Evolutionary conservation across 345 rosid species (phyloP).

Genomic region (Noccaea caerulescens): DNA sequence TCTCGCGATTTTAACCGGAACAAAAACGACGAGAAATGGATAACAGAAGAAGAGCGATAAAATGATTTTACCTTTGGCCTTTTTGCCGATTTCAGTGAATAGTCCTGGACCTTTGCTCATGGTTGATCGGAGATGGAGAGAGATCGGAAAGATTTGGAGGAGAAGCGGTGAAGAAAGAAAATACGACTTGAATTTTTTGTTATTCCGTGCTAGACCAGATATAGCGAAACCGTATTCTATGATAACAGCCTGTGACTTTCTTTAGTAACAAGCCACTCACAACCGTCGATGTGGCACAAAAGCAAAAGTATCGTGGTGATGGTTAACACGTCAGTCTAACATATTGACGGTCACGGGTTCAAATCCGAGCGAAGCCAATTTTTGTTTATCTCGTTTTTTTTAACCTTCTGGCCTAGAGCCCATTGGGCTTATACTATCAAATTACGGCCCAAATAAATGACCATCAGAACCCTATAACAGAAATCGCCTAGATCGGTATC

Average conservation of each 20-base stretch:
- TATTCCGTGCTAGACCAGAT: constrained; percentile 20
- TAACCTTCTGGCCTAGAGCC: not conserved
- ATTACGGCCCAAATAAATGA: not conserved
- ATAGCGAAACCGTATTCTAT: constrained; percentile 21
- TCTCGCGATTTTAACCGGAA: constrained; percentile 7
- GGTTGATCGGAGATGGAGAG: constrained; percentile 35
- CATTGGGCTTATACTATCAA: constrained; percentile 4
- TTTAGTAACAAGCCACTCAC: constrained; percentile 17
- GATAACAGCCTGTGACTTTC: constrained; percentile 35
- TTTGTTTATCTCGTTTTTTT: not conserved
- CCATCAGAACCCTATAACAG: constrained; percentile 3
- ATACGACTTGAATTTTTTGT: not conserved
- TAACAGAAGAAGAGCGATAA: not conserved
- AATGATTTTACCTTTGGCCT: constrained; percentile 65
- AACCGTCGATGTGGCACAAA: constrained; percentile 12
- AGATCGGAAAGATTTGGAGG: constrained; percentile 39
- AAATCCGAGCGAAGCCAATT: not conserved
- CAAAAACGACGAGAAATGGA: not conserved
- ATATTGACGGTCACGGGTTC: not conserved
- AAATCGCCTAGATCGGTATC: not conserved
- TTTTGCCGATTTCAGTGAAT: constrained; percentile 90
- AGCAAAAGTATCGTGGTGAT: too few species aligned
- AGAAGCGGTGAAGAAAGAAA: constrained; percentile 30
- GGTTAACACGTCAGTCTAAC: not conserved
- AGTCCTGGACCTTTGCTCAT: constrained; percentile 94